These are phyloP conservation scores for Cladosporium sp. DNA, from an alignment of 2,329 filamentous ascomycete species.

Conservation along the genomic window DNA sequence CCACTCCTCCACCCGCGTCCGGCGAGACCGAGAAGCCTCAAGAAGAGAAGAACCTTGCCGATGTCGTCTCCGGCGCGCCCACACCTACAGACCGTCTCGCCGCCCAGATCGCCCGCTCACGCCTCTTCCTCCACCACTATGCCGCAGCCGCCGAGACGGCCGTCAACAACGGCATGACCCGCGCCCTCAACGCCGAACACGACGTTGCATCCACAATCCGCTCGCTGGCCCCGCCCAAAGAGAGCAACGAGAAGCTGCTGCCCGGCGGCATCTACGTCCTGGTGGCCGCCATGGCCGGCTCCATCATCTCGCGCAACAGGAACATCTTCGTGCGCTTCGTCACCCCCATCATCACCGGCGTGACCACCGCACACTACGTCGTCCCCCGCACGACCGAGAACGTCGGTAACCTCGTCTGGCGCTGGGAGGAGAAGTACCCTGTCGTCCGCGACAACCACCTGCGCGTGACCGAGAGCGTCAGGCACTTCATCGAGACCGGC, in stretches of 20 bases:
- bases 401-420: conserved; percentile 81
- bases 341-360: conserved; percentile 75
- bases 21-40: conserved; percentile 36
- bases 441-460: conserved; percentile 80
- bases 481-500: conserved; percentile 70
- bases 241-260: conserved; percentile 84
- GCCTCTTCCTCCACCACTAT: conserved; percentile 76
- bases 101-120: conserved; percentile 73
- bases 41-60: conserved; percentile 27
- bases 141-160: conserved; percentile 74
- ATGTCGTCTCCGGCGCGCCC: conserved; percentile 47
- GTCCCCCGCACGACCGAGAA: conserved; percentile 90
- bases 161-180: conserved; percentile 79
- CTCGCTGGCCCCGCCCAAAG: conserved; percentile 79
- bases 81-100: conserved; percentile 90
- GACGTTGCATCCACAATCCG: conserved; percentile 88
- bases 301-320: conserved; percentile 84
- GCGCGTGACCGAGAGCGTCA: conserved; percentile 65
- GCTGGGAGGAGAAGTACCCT: conserved; percentile 87
- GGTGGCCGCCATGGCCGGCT: conserved; percentile 91
- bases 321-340: conserved; percentile 77
- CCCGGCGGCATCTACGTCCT: conserved; percentile 90
- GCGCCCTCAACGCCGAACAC: conserved; percentile 80
- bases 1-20: conserved; percentile 40
- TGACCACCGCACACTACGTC: conserved; percentile 79